Evolutionary conservation across 306 rosid genomes (phyloP).

Genomic region (Castanospermum australe): DNA sequence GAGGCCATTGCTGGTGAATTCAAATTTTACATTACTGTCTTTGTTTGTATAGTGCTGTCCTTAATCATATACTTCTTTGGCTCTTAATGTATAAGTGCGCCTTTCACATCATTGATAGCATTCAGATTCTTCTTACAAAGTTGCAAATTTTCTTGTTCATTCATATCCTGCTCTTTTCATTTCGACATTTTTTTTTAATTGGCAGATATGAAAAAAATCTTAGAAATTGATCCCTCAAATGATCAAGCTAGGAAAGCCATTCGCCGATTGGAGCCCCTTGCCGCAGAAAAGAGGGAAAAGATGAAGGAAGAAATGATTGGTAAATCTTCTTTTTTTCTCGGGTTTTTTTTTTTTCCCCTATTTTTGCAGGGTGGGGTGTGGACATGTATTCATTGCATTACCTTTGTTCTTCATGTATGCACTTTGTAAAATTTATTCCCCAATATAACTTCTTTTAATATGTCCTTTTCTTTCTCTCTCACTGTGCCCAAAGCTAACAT

Average conservation of each 20-base stretch:
- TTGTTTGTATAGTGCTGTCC: neutral
- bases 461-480: neutral
- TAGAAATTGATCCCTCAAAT: slow-evolving; percentile 82
- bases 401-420: neutral
- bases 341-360: neutral
- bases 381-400: neutral
- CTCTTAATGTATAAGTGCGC: neutral
- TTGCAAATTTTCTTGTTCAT: neutral
- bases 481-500: neutral
- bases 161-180: slow-evolving; percentile 1
- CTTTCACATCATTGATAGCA: slow-evolving; percentile 12
- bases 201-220: slow-evolving; percentile 74
- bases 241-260: slow-evolving; percentile 70
- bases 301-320: slow-evolving; percentile 98
- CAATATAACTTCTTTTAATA: neutral
- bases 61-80: neutral
- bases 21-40: neutral
- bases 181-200: neutral
- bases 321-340: neutral
- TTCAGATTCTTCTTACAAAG: neutral
- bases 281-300: slow-evolving; percentile 85
- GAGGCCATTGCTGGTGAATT: slow-evolving; percentile 82
- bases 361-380: neutral
- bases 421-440: neutral
- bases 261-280: slow-evolving; percentile 73